These are phyloP conservation scores for Kodamaea alishanica DNA, from an alignment of 1,139 yeast genomes.

Conservation along the genomic window DNA sequence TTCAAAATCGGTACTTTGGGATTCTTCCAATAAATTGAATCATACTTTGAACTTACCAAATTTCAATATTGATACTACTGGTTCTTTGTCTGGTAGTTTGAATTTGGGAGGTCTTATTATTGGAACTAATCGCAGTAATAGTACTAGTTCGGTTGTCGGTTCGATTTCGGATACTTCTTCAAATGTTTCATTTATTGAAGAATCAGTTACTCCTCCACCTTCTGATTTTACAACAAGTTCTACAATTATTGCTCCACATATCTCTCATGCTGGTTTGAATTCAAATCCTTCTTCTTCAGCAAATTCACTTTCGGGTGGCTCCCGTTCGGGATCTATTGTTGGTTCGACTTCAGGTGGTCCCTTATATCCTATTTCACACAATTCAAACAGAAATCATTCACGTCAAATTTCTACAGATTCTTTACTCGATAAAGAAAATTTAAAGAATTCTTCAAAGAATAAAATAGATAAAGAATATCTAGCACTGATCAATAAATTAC, in stretches of 20 bases:
- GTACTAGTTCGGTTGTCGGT: background rate
- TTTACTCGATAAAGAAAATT: conserved; percentile 5
- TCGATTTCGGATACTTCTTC: background rate
- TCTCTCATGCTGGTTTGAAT: too few relatives aligned
- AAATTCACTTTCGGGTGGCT: too few relatives aligned
- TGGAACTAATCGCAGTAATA: too few relatives aligned
- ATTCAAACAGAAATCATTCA: conserved; percentile 1
- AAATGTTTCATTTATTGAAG: conserved; percentile 1
- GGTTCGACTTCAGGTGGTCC: too few relatives aligned
- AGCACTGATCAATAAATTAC: conserved; percentile 34
- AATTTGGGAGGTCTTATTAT: too few relatives aligned
- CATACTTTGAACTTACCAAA: conserved; percentile 28
- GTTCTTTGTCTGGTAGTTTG: background rate
- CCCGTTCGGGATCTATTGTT: too few relatives aligned
- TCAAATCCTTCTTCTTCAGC: too few relatives aligned
- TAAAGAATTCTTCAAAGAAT: background rate
- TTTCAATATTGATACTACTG: conserved; percentile 22
- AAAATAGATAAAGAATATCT: conserved; percentile 45
- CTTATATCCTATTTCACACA: too few relatives aligned
- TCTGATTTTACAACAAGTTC: conserved; percentile 2
- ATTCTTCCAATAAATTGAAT: conserved; percentile 25
- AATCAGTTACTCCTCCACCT: background rate
- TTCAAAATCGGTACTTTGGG: conserved; percentile 26
- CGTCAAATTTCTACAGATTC: conserved; percentile 7
- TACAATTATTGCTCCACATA: conserved; percentile 1